Evolutionary conservation across 2,329 filamentous ascomycete genomes (phyloP).

Genomic region (Stenocarpella maydis): DNA sequence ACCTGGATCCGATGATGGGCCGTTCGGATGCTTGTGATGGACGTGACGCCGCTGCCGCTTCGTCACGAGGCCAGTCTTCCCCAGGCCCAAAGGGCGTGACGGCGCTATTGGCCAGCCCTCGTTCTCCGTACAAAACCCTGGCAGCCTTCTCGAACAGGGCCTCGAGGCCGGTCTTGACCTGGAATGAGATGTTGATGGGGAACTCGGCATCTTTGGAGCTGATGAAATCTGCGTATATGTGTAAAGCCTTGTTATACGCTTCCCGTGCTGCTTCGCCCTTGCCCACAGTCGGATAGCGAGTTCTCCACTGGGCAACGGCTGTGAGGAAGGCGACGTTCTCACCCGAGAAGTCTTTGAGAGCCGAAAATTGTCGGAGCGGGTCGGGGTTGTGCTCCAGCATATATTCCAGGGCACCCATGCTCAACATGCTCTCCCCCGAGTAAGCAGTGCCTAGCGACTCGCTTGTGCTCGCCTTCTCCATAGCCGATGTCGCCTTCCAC

Average conservation of each 20-base stretch:
- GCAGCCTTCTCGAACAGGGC: slow-evolving; percentile 64
- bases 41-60: slow-evolving; percentile 11
- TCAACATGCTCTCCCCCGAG: slow-evolving; percentile 56
- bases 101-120: slow-evolving; percentile 50
- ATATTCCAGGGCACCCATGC: slow-evolving; percentile 69
- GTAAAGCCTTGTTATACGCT: slow-evolving; percentile 65
- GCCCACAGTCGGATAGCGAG: slow-evolving; percentile 37
- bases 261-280: slow-evolving; percentile 52
- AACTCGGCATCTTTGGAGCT: slow-evolving; percentile 69
- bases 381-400: slow-evolving; percentile 66
- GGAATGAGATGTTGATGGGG: slow-evolving; percentile 70
- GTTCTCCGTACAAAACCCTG: slow-evolving; percentile 52
- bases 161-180: slow-evolving; percentile 62
- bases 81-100: slow-evolving; percentile 52
- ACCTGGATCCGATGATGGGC: slow-evolving; percentile 25
- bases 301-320: slow-evolving; percentile 64
- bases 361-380: slow-evolving; percentile 70
- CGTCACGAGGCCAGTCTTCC: slow-evolving; percentile 28
- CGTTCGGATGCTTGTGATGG: slow-evolving; percentile 3
- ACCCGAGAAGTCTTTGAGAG: slow-evolving; percentile 71
- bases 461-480: slow-evolving; percentile 41
- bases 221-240: slow-evolving; percentile 70
- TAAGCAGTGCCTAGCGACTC: slow-evolving; percentile 36
- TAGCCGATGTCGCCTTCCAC: slow-evolving; percentile 42
- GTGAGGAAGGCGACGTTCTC: slow-evolving; percentile 76